Evolutionary conservation across 768 basidiomycete species (phyloP).

Genomic region (Kondoa subrosea): DNA sequence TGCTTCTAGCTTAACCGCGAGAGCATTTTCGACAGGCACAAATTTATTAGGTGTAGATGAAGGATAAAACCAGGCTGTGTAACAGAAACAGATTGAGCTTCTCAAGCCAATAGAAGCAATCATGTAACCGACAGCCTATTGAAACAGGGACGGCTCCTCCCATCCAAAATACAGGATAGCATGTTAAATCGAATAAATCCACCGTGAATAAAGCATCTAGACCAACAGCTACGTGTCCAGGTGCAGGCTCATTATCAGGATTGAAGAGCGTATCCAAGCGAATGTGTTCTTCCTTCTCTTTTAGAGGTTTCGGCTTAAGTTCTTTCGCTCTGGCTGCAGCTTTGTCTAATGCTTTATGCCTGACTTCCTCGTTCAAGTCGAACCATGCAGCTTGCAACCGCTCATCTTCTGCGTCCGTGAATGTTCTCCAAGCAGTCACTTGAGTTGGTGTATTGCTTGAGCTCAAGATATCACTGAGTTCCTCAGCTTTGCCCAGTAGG

Average conservation of each 20-base stretch:
- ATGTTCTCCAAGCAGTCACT: slow-evolving; percentile 10
- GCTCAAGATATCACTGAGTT: neutral
- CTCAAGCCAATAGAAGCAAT: neutral
- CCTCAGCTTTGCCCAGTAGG: neutral
- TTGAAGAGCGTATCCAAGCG: neutral
- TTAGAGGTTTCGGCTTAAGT: slow-evolving; percentile 5
- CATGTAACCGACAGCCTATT: slow-evolving; percentile 18
- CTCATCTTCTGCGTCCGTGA: slow-evolving; percentile 16
- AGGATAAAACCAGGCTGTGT: slow-evolving; percentile 21
- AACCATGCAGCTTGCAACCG: slow-evolving; percentile 17
- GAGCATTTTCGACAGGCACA: slow-evolving; percentile 24
- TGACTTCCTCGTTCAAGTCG: slow-evolving; percentile 1
- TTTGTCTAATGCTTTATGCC: slow-evolving; percentile 2
- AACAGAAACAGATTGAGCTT: slow-evolving; percentile 15
- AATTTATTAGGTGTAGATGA: slow-evolving; percentile 15
- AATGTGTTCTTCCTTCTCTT: neutral
- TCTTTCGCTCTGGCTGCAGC: neutral
- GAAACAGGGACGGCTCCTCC: slow-evolving; percentile 17
- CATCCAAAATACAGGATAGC: slow-evolving; percentile 25
- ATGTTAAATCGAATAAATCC: slow-evolving; percentile 13
- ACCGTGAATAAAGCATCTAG: slow-evolving; percentile 26
- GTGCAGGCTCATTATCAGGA: slow-evolving; percentile 1
- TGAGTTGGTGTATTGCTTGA: neutral
- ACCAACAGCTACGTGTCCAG: slow-evolving; percentile 19
- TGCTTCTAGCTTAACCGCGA: slow-evolving; percentile 21